Evolutionary conservation across 2,329 filamentous ascomycete genomes (phyloP).

Genomic region (Sporothrix mexicana): DNA sequence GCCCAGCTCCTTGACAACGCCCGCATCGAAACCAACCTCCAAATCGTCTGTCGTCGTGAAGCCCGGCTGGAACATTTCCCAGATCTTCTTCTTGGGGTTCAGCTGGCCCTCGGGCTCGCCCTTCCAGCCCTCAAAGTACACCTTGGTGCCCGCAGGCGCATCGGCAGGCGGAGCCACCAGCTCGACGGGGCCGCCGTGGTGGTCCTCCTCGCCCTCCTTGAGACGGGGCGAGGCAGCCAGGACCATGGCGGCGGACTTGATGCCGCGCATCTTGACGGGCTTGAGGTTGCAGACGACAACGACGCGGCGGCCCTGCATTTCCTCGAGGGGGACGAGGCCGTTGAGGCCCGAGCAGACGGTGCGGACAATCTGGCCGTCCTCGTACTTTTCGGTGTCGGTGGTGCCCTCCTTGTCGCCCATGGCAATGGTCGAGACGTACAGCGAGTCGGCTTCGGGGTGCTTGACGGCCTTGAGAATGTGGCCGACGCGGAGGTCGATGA

Average conservation of each 20-base stretch:
- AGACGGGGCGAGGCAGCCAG: slow-evolving; percentile 87
- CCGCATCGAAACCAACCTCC: slow-evolving; percentile 86
- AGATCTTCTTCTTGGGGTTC: slow-evolving; percentile 99
- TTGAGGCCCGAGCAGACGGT: slow-evolving; percentile 98
- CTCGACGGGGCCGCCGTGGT: slow-evolving; percentile 91
- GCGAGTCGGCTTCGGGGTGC: slow-evolving; percentile 94
- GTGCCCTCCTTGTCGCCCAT: slow-evolving; percentile 85
- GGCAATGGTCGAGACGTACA: slow-evolving; percentile 94
- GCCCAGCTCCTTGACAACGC: slow-evolving; percentile 74
- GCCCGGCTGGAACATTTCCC: slow-evolving; percentile 95
- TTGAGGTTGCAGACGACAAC: slow-evolving; percentile 97
- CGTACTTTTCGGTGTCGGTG: slow-evolving; percentile 88
- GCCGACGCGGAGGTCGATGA: slow-evolving; percentile 94
- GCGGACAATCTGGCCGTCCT: slow-evolving; percentile 81
- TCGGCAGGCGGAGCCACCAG: slow-evolving; percentile 82
- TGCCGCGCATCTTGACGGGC: slow-evolving; percentile 97
- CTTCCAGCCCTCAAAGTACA: slow-evolving; percentile 93
- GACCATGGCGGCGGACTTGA: slow-evolving; percentile 83
- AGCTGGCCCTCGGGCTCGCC: slow-evolving; percentile 90
- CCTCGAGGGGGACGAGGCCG: slow-evolving; percentile 86
- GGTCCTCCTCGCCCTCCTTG: slow-evolving; percentile 76
- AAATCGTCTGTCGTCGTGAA: slow-evolving; percentile 85
- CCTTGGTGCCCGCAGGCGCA: slow-evolving; percentile 80
- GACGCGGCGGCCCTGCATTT: slow-evolving; percentile 97
- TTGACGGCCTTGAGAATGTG: slow-evolving; percentile 96